Percentiles rank a stretch among this genome's conserved stretches.
Evolutionary conservation across 257 asterid genomes (phyloP).

Genomic region (Henckelia pumila): DNA sequence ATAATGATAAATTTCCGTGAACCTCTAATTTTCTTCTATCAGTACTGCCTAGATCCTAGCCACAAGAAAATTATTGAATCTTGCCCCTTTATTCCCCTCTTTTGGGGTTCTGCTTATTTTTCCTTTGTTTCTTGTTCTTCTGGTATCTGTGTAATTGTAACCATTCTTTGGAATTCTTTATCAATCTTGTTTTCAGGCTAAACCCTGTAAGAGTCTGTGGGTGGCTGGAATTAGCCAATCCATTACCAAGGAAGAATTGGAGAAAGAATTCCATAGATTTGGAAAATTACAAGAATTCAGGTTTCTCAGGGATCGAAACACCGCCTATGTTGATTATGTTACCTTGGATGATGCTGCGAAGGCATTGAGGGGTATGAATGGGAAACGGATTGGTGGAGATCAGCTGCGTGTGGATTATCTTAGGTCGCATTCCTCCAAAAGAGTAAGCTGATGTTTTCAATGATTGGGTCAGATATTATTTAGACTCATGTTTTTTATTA

Average conservation of each 20-base stretch:
- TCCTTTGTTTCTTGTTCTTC: background rate
- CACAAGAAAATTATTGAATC: background rate
- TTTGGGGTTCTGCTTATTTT: background rate
- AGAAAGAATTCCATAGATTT: conserved; percentile 70
- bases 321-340: conserved; percentile 77
- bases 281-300: conserved; percentile 85
- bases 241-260: conserved; percentile 73
- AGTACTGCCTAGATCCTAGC: background rate
- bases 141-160: background rate
- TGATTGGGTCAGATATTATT: conserved; percentile 1
- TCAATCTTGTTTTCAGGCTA: conserved; percentile 60
- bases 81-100: background rate
- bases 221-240: conserved; percentile 86
- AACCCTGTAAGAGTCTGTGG: conserved; percentile 94
- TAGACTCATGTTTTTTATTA: conserved; percentile 7
- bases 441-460: conserved; percentile 51
- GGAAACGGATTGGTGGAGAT: conserved; percentile 66
- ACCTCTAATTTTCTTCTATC: background rate
- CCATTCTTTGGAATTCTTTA: conserved; percentile 17
- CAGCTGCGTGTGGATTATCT: conserved; percentile 91
- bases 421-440: conserved; percentile 76
- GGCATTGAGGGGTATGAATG: conserved; percentile 79
- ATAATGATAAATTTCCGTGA: background rate
- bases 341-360: conserved; percentile 76
- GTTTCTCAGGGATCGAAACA: conserved; percentile 74